Percentiles rank a stretch among this genome's conserved stretches.
Evolutionary conservation across 768 basidiomycete species (phyloP).

Genomic region (Clitopilus passeckerianus): DNA sequence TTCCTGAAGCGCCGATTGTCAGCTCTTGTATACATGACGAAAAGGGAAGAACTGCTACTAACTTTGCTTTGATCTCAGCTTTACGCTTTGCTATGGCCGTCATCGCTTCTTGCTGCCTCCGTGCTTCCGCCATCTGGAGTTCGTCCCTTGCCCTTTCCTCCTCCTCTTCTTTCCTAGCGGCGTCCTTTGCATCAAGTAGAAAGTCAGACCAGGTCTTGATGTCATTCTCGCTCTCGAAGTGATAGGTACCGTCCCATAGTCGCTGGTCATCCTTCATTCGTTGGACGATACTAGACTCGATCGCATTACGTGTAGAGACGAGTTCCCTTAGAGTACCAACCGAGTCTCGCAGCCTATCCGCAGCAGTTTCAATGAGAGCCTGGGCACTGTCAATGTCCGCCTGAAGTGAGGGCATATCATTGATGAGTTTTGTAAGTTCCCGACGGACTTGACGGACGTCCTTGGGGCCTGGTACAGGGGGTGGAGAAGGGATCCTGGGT

Average conservation of each 20-base stretch:
- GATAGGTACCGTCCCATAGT: constrained; percentile 23
- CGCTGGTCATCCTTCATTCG: constrained; percentile 18
- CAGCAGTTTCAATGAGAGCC: constrained; percentile 8
- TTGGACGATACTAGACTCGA: constrained; percentile 10
- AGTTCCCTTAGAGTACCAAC: constrained; percentile 9
- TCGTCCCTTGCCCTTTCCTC: constrained; percentile 6
- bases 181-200: not conserved
- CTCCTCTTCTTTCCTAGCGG: constrained; percentile 5
- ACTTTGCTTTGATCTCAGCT: not conserved
- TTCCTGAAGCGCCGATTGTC: not conserved
- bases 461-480: constrained; percentile 10
- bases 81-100: not conserved
- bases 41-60: constrained; percentile 1
- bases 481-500: not conserved
- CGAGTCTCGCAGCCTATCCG: constrained; percentile 2
- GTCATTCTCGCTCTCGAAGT: constrained; percentile 11
- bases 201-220: not conserved
- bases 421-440: constrained; percentile 9
- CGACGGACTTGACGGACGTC: constrained; percentile 14
- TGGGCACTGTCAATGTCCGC: constrained; percentile 13
- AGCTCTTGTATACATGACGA: too few relatives aligned
- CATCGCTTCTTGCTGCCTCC: not conserved
- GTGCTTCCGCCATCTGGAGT: constrained; percentile 3
- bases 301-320: constrained; percentile 9
- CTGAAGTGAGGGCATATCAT: constrained; percentile 7